Evolutionary conservation across 148 eudicot genomes (phyloP).

Genomic region (Rhododendron williamsianum): DNA sequence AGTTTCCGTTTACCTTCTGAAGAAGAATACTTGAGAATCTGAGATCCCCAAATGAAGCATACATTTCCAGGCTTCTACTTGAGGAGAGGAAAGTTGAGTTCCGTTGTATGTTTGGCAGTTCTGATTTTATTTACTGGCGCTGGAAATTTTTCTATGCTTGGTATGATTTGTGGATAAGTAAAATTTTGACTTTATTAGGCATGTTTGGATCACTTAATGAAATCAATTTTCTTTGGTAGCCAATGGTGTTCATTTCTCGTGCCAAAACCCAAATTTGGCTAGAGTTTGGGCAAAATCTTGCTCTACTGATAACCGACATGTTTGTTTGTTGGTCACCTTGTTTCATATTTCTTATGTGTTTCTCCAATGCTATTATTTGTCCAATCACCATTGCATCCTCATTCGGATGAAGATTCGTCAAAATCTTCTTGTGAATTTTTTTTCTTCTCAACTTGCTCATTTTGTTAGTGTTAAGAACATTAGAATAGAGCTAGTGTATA

Average conservation of each 20-base stretch:
- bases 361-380: background rate
- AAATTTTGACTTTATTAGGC: background rate
- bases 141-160: background rate
- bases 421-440: background rate
- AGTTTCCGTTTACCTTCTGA: background rate
- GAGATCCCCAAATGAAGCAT: background rate
- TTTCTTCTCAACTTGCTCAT: background rate
- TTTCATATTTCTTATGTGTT: background rate
- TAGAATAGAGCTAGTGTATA: background rate
- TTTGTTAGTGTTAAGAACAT: background rate
- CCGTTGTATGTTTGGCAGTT: background rate
- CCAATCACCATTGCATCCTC: background rate
- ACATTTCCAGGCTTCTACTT: background rate
- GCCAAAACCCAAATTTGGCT: background rate
- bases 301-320: background rate
- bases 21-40: background rate
- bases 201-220: background rate
- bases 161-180: background rate
- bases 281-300: background rate
- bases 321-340: background rate
- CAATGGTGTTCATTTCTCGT: background rate
- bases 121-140: background rate
- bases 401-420: background rate
- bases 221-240: background rate
- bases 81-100: background rate